Percentiles rank a stretch among this genome's conserved stretches.
Conservation (phyloP, 345 rosid species). For the Trapa bicornis region DNA sequence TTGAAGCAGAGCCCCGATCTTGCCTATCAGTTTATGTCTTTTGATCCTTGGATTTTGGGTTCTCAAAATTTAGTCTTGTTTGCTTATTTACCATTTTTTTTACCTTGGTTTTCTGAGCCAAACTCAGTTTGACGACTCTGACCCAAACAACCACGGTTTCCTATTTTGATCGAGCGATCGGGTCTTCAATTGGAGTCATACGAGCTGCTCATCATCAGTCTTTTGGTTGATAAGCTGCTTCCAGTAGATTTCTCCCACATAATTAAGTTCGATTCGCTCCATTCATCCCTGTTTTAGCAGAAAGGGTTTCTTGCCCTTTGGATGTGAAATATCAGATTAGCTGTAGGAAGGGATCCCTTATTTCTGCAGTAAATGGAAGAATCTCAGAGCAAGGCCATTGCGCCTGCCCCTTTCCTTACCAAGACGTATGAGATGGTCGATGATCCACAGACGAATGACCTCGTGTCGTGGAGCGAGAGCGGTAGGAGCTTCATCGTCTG, state of each 20-base stretch:
- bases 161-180: background rate
- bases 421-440: slow-evolving; percentile 24
- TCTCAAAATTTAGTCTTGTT: background rate
- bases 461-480: slow-evolving; percentile 18
- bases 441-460: slow-evolving; percentile 12
- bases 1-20: background rate
- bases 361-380: slow-evolving; percentile 5
- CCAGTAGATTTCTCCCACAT: background rate
- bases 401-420: slow-evolving; percentile 17
- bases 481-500: slow-evolving; percentile 15
- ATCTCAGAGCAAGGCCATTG: slow-evolving; percentile 5
- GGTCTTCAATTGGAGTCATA: background rate
- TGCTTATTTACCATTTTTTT: background rate
- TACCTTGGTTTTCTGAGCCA: background rate
- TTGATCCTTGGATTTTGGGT: background rate
- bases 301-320: background rate
- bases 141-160: background rate
- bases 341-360: background rate
- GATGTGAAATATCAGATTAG: background rate
- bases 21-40: background rate
- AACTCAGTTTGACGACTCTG: background rate
- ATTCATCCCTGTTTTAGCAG: background rate
- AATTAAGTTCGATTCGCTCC: background rate
- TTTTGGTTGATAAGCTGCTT: background rate
- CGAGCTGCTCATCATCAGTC: background rate